Percentiles rank a stretch among this genome's conserved stretches.
Evolutionary conservation across 2,329 filamentous ascomycete genomes (phyloP).

Genomic region (Cytospora leucostoma): DNA sequence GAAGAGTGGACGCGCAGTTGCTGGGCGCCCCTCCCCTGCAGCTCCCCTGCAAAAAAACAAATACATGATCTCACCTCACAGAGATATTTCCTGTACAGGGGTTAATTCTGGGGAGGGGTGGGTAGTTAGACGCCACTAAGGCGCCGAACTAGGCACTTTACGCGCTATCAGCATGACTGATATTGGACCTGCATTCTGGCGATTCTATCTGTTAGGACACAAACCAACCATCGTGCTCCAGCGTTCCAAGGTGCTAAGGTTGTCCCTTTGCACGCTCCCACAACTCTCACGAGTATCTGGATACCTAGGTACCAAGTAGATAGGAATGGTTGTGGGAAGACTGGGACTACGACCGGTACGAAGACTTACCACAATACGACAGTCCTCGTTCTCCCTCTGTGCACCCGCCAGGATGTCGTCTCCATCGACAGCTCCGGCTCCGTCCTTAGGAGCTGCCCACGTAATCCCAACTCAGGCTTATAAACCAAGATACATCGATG

Average conservation of each 20-base stretch:
- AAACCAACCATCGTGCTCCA: not conserved
- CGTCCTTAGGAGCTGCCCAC: slow-evolving; percentile 7
- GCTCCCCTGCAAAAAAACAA: slow-evolving; percentile 16
- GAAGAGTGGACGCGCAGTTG: slow-evolving; percentile 19
- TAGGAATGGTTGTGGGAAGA: slow-evolving; percentile 12
- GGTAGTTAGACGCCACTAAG: not conserved
- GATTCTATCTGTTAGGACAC: not conserved
- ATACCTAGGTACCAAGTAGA: not conserved
- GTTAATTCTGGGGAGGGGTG: not conserved
- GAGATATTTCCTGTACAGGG: not conserved
- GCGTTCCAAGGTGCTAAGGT: not conserved
- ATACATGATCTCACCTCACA: slow-evolving; percentile 12
- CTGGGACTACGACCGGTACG: slow-evolving; percentile 1
- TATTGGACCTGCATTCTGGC: slow-evolving; percentile 7
- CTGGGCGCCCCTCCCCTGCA: slow-evolving; percentile 16
- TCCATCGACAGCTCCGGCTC: slow-evolving; percentile 22
- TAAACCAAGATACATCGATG: slow-evolving; percentile 63
- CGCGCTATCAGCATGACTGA: not conserved
- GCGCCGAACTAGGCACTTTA: slow-evolving; percentile 3
- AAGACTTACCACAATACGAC: slow-evolving; percentile 5
- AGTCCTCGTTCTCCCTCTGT: slow-evolving; percentile 1
- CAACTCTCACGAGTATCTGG: not conserved
- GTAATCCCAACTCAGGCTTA: slow-evolving; percentile 34
- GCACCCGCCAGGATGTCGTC: slow-evolving; percentile 28
- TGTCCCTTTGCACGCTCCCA: not conserved